Evolutionary conservation across 305 asterid genomes (phyloP).

Genomic region (Fraxinus albicans): DNA sequence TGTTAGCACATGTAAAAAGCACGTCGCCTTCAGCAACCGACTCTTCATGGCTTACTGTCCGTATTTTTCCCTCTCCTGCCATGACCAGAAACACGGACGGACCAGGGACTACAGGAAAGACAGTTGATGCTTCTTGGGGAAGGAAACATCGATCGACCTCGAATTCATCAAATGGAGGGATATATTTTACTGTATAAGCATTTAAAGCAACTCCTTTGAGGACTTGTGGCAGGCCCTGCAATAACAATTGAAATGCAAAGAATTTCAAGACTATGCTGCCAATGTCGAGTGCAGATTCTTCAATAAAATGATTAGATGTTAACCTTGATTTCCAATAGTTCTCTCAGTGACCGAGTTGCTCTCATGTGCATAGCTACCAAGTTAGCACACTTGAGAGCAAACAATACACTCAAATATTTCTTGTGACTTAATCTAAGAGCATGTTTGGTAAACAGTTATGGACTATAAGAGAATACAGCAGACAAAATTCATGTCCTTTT

Average conservation of each 20-base stretch:
- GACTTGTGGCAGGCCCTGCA: slow-evolving; percentile 70
- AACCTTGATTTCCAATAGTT: background rate
- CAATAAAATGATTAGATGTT: background rate
- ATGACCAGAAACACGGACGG: slow-evolving; percentile 65
- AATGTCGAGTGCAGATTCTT: background rate
- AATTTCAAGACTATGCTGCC: background rate
- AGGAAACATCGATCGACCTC: slow-evolving; percentile 81
- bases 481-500: background rate
- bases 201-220: slow-evolving; percentile 55
- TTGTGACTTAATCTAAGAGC: background rate
- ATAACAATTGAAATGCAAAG: slow-evolving; percentile 4
- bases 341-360: background rate
- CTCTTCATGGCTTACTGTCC: slow-evolving; percentile 30
- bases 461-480: background rate
- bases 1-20: slow-evolving; percentile 60
- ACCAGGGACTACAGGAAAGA: slow-evolving; percentile 57
- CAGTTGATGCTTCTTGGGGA: slow-evolving; percentile 48
- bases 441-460: background rate
- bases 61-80: slow-evolving; percentile 61
- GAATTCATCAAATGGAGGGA: slow-evolving; percentile 86
- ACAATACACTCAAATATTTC: background rate
- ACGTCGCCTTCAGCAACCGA: slow-evolving; percentile 64
- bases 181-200: slow-evolving; percentile 57
- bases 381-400: background rate
- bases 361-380: background rate